Conservation (phyloP, 2,329 filamentous ascomycete species). For the Botryosphaeria dothidea region DNA sequence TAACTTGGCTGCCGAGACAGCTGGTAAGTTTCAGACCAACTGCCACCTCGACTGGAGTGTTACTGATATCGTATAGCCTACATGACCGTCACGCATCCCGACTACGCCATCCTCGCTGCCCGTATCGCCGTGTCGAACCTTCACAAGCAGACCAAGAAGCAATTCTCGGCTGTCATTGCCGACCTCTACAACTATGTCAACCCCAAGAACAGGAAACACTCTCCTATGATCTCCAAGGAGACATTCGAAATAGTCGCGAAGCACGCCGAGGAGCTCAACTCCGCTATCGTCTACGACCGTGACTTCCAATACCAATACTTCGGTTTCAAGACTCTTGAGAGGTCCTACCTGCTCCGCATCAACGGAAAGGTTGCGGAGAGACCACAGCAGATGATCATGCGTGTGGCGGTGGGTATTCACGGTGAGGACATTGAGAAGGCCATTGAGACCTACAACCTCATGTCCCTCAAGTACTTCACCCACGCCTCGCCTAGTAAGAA, state of each 20-base stretch:
- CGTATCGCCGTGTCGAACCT: conserved; percentile 99
- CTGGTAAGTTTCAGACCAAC: conserved; percentile 35
- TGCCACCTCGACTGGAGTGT: not conserved
- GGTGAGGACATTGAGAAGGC: conserved; percentile 92
- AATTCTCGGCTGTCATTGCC: conserved; percentile 92
- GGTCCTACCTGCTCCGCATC: conserved; percentile 94
- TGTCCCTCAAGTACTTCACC: conserved; percentile 98
- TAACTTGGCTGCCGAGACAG: conserved; percentile 96
- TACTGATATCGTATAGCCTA: conserved; percentile 61
- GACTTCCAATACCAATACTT: conserved; percentile 99
- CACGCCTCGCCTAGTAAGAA: conserved; percentile 74
- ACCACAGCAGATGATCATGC: conserved; percentile 99
- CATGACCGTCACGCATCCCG: conserved; percentile 99
- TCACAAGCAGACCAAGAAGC: conserved; percentile 99
- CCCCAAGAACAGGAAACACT: conserved; percentile 78
- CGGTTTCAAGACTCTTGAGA: conserved; percentile 98
- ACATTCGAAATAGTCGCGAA: conserved; percentile 94
- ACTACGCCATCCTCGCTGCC: conserved; percentile 97
- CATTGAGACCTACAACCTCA: conserved; percentile 97
- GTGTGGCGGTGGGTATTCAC: conserved; percentile 95
- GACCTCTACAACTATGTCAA: conserved; percentile 97
- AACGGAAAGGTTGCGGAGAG: conserved; percentile 95
- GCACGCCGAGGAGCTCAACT: conserved; percentile 96
- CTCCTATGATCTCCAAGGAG: conserved; percentile 92
- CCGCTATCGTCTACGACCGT: conserved; percentile 97